These are phyloP conservation scores for Phoenix roebelenii DNA, from an alignment of 176 grass and related monocot genomes.

Conservation along the genomic window DNA sequence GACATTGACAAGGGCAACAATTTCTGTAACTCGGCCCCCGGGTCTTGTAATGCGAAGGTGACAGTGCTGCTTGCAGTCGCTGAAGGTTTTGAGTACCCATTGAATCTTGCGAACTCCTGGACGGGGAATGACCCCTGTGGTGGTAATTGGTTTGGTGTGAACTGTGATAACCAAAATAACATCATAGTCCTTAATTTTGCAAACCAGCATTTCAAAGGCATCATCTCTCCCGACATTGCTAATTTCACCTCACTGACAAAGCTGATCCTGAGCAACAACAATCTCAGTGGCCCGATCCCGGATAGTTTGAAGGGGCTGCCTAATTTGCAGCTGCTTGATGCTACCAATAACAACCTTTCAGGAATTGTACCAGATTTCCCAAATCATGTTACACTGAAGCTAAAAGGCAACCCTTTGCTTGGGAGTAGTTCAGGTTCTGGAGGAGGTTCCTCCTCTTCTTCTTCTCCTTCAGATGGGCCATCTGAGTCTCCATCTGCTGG, in stretches of 20 bases:
- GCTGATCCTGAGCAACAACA: slow-evolving; percentile 52
- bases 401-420: slow-evolving; percentile 39
- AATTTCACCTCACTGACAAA: slow-evolving; percentile 51
- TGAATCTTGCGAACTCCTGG: slow-evolving; percentile 40
- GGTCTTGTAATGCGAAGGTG: slow-evolving; percentile 41
- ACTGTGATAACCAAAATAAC: slow-evolving; percentile 27
- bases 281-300: slow-evolving; percentile 49
- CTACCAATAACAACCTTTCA: slow-evolving; percentile 65
- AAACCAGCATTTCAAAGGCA: slow-evolving; percentile 45
- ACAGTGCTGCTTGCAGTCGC: slow-evolving; percentile 56
- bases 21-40: slow-evolving; percentile 35
- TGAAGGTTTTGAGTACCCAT: slow-evolving; percentile 60
- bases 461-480: slow-evolving; percentile 7
- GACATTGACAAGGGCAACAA: slow-evolving; percentile 44
- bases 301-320: slow-evolving; percentile 41
- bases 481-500: slow-evolving; percentile 22
- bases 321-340: slow-evolving; percentile 41
- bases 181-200: slow-evolving; percentile 42
- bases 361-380: slow-evolving; percentile 59
- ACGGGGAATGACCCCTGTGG: slow-evolving; percentile 48
- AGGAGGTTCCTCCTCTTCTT: slow-evolving; percentile 21
- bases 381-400: slow-evolving; percentile 37
- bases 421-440: slow-evolving; percentile 29
- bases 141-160: slow-evolving; percentile 39
- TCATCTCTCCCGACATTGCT: slow-evolving; percentile 57